Evolutionary conservation across 1,139 yeast species (phyloP).

Genomic region (Geotrichum phurueaensis): DNA sequence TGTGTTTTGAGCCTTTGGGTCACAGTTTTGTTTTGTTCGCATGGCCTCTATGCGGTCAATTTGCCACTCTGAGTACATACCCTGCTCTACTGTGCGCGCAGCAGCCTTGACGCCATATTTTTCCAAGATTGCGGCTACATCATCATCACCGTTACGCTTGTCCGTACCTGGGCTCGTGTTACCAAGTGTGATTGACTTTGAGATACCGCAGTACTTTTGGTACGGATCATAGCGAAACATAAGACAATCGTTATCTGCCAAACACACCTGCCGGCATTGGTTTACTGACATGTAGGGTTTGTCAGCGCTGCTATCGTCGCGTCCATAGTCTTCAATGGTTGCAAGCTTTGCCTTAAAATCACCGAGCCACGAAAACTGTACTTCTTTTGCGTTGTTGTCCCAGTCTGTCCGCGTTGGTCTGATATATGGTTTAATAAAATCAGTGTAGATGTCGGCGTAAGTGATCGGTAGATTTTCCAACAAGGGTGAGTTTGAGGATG

Average conservation of each 20-base stretch:
- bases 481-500: conserved; percentile 9
- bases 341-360: conserved; percentile 16
- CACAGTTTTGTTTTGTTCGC: conserved; percentile 27
- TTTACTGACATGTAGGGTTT: conserved; percentile 24
- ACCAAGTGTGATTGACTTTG: conserved; percentile 29
- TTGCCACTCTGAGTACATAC: conserved; percentile 18
- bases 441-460: conserved; percentile 26
- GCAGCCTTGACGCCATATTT: conserved; percentile 12
- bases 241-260: conserved; percentile 26
- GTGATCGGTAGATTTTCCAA: conserved; percentile 17
- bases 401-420: conserved; percentile 24
- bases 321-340: conserved; percentile 12
- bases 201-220: conserved; percentile 30
- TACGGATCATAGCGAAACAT: conserved; percentile 33
- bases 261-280: conserved; percentile 28
- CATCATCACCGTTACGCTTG: conserved; percentile 20
- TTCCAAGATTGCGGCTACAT: conserved; percentile 8
- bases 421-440: conserved; percentile 28
- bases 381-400: conserved; percentile 32
- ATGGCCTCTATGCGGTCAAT: conserved; percentile 21
- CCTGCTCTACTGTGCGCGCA: conserved; percentile 4
- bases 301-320: conserved; percentile 13
- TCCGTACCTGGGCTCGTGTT: conserved; percentile 20
- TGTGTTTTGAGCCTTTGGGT: conserved; percentile 26
- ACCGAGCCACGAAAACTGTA: conserved; percentile 25